These are phyloP conservation scores for Botrytis paeoniae DNA, from an alignment of 2,329 filamentous ascomycete genomes.

Conservation along the genomic window DNA sequence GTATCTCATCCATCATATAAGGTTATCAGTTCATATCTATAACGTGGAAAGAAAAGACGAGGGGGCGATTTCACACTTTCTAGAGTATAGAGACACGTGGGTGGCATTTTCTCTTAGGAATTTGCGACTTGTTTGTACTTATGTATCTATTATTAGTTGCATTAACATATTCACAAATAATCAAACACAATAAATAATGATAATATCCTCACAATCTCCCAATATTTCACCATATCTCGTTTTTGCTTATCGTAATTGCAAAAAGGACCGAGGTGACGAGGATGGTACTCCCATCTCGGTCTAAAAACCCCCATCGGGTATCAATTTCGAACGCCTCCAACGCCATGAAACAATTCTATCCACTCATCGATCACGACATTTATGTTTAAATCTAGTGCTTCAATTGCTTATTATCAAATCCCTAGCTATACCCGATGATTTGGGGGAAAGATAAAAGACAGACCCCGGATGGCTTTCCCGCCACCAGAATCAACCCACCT, in stretches of 20 bases:
- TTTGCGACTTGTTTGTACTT: neutral
- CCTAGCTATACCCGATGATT: neutral
- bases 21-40: neutral
- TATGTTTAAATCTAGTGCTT: neutral
- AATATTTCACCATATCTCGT: neutral
- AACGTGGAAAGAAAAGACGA: neutral
- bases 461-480: neutral
- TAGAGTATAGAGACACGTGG: neutral
- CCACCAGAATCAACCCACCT: neutral
- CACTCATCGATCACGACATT: conserved; percentile 6
- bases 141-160: neutral
- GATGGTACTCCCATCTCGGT: neutral
- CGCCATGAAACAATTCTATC: neutral
- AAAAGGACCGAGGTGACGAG: conserved; percentile 8
- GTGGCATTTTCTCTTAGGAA: neutral
- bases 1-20: neutral
- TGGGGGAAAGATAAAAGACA: neutral
- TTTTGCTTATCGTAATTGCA: neutral
- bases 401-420: neutral
- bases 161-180: neutral
- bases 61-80: neutral
- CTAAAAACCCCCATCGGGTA: neutral
- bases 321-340: neutral
- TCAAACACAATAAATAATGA: neutral
- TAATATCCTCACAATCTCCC: neutral